A percentile compares a stretch with the other conserved stretches of the same genome.
Conservation (phyloP, 2,329 filamentous ascomycete genomes). For the Monilinia vaccinii-corymbosi region DNA sequence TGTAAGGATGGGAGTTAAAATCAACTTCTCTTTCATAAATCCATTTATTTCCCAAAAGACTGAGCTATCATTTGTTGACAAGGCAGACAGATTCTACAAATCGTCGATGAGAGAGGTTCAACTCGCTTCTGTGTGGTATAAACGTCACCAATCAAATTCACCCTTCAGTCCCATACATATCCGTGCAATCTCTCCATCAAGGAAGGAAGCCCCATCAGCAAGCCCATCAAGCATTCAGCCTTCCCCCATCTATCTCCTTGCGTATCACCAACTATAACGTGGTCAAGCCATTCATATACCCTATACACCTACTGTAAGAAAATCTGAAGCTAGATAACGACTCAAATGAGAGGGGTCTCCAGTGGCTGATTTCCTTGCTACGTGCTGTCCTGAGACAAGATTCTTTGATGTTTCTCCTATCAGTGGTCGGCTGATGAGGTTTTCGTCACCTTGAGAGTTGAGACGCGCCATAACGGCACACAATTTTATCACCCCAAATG, state of each 20-base stretch:
- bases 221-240: too few relatives aligned
- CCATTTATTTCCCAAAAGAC: not conserved
- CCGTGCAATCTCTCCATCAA: too few relatives aligned
- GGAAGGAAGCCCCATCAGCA: too few relatives aligned
- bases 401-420: not conserved
- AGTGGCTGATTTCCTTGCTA: not conserved
- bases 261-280: not conserved
- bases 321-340: not conserved
- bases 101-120: not conserved
- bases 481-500: not conserved
- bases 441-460: too few relatives aligned
- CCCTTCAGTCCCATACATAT: too few relatives aligned
- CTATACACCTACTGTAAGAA: not conserved
- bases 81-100: not conserved
- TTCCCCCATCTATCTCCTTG: not conserved
- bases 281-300: not conserved
- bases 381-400: not conserved
- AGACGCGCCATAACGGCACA: not conserved
- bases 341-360: not conserved
- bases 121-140: not conserved
- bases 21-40: not conserved
- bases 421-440: too few relatives aligned
- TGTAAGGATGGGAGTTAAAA: not conserved
- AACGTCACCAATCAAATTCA: not conserved
- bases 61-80: not conserved